Percentiles rank a stretch among this genome's conserved stretches.
These are phyloP conservation scores for Grifola frondosa DNA, from an alignment of 1,284 basidiomycete genomes.

Conservation along the genomic window DNA sequence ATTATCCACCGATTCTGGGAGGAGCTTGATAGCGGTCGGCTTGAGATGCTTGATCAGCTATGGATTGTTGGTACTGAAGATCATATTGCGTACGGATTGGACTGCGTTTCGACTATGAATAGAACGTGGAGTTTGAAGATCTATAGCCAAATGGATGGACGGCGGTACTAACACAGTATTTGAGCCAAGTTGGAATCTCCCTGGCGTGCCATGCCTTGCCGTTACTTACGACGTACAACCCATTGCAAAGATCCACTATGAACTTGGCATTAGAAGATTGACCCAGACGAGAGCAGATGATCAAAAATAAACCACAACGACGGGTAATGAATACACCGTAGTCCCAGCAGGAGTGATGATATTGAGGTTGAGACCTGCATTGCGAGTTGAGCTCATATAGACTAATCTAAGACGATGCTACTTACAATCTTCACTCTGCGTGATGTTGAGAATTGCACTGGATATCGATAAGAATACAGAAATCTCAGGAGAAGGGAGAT, in stretches of 20 bases:
- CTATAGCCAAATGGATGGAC: too few relatives aligned
- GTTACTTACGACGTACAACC: neutral
- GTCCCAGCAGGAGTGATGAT: slow-evolving; percentile 34
- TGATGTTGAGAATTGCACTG: neutral
- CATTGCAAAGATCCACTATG: slow-evolving; percentile 28
- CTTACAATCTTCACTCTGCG: slow-evolving; percentile 20
- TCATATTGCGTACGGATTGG: too few relatives aligned
- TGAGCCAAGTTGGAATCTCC: slow-evolving; percentile 3
- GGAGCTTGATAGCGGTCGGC: too few relatives aligned
- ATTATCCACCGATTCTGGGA: too few relatives aligned
- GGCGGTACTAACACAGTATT: slow-evolving; percentile 2
- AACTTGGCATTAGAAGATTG: neutral
- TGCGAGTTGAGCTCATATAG: neutral
- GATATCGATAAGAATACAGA: neutral
- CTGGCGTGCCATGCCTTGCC: neutral
- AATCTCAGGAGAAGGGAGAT: slow-evolving; percentile 1
- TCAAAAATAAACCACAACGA: slow-evolving; percentile 36
- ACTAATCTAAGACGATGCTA: neutral
- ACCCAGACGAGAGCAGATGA: neutral
- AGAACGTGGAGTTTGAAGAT: too few relatives aligned
- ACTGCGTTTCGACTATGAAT: too few relatives aligned
- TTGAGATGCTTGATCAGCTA: too few relatives aligned
- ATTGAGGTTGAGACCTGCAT: slow-evolving; percentile 47
- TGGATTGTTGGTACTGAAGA: too few relatives aligned
- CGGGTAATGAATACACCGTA: slow-evolving; percentile 33